Percentiles rank a stretch among this genome's conserved stretches.
These are phyloP conservation scores for Penicillium macrosclerotiorum DNA, from an alignment of 495 filamentous ascomycete species.

Conservation along the genomic window DNA sequence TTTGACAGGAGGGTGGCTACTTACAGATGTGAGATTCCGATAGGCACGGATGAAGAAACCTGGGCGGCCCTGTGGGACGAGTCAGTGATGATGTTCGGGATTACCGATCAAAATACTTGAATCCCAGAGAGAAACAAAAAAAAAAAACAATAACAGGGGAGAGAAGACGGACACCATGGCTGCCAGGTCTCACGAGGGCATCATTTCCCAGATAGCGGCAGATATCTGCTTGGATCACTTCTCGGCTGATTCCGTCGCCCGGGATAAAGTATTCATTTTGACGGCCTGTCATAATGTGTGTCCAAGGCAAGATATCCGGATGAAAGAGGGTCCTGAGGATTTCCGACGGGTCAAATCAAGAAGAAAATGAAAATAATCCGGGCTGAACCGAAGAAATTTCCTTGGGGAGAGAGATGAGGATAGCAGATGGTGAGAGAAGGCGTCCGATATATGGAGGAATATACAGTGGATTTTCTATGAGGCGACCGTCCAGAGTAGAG, in stretches of 20 bases:
- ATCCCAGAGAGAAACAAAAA: conserved; percentile 3
- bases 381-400: conserved; percentile 13
- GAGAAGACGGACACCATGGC: conserved; percentile 65
- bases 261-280: conserved; percentile 86
- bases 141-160: conserved; percentile 1
- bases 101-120: no score
- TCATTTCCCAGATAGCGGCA: conserved; percentile 92
- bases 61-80: conserved; percentile 55
- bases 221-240: conserved; percentile 93
- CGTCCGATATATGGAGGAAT: conserved; percentile 20
- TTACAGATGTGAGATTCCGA: conserved; percentile 81
- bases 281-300: conserved; percentile 52
- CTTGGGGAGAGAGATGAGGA: conserved; percentile 7
- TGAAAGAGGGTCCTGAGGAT: conserved; percentile 27
- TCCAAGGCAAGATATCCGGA: no score
- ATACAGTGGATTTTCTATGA: conserved; percentile 26
- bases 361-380: conserved; percentile 16
- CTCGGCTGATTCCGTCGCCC: conserved; percentile 85
- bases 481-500: conserved; percentile 15
- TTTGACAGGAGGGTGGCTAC: conserved; percentile 30
- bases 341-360: conserved; percentile 35
- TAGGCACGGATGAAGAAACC: conserved; percentile 88
- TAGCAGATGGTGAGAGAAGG: conserved; percentile 14
- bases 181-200: conserved; percentile 82
- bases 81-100: conserved; percentile 29